These are phyloP conservation scores for Fusarium sp. DNA, from an alignment of 2,329 filamentous ascomycete genomes.

Conservation along the genomic window DNA sequence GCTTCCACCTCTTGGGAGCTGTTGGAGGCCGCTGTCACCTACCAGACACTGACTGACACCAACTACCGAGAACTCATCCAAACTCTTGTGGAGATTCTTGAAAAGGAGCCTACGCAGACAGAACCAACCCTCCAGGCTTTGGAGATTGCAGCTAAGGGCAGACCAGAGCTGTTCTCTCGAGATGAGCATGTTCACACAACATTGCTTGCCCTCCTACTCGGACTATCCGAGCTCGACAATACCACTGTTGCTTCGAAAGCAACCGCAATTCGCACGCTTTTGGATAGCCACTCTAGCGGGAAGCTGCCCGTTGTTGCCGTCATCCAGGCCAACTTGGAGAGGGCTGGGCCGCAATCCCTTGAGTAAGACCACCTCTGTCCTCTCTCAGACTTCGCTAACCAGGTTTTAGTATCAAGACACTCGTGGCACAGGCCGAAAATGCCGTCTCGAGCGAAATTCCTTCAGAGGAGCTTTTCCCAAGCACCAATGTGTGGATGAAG, in stretches of 20 bases:
- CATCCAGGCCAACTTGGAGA: constrained; percentile 67
- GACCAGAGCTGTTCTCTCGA: constrained; percentile 57
- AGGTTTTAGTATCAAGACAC: constrained; percentile 59
- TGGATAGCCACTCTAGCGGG: constrained; percentile 58
- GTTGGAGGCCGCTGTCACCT: constrained; percentile 60
- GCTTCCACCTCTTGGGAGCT: constrained; percentile 55
- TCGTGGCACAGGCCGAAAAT: constrained; percentile 59
- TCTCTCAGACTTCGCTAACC: background rate
- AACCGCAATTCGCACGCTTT: constrained; percentile 55
- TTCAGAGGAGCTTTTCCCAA: constrained; percentile 69
- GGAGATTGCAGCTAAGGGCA: constrained; percentile 60
- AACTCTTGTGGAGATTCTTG: constrained; percentile 49
- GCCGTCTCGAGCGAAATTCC: constrained; percentile 46
- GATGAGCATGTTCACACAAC: constrained; percentile 60
- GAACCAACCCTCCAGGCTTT: constrained; percentile 57
- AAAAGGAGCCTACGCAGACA: constrained; percentile 43
- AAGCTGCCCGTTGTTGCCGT: constrained; percentile 61
- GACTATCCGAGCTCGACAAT: constrained; percentile 63
- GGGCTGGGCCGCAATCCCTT: constrained; percentile 60
- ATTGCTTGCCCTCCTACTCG: constrained; percentile 65
- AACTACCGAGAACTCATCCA: constrained; percentile 49
- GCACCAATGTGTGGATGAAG: constrained; percentile 71
- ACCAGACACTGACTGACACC: constrained; percentile 53
- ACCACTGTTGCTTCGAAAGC: constrained; percentile 54
- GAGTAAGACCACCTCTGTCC: constrained; percentile 52